phyloP scores from a whole-genome alignment of 1,284 basidiomycete species.

The Ganoderma lingzhi region DNA sequence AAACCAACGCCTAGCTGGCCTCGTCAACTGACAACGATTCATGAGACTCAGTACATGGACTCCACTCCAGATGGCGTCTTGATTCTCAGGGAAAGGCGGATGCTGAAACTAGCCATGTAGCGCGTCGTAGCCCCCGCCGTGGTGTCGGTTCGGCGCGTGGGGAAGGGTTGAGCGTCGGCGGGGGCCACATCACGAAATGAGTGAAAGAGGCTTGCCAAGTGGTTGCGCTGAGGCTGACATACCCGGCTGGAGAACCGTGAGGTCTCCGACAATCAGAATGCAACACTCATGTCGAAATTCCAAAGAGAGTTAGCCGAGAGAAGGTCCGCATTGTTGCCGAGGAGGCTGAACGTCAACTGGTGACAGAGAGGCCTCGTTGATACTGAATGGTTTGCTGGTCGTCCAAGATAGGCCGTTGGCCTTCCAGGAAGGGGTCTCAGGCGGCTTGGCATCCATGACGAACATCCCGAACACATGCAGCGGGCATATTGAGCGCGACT shows the following conservation, averaged over 20 bases:
- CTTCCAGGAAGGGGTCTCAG: neutral
- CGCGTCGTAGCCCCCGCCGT: neutral
- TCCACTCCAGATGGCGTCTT: neutral
- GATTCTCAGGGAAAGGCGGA: neutral
- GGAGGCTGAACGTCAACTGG: slow-evolving; percentile 8
- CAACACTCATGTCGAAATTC: slow-evolving; percentile 19
- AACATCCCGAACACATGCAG: neutral
- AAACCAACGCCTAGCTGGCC: neutral
- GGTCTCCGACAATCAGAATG: slow-evolving; percentile 24
- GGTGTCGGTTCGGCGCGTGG: neutral
- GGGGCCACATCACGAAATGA: neutral
- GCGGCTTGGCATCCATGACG: neutral
- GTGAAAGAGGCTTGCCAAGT: neutral
- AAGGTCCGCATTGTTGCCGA: slow-evolving; percentile 28
- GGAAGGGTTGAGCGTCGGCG: neutral
- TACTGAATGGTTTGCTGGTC: neutral
- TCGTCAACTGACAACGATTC: neutral
- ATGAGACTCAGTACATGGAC: neutral
- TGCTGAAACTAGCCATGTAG: neutral
- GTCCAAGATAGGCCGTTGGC: neutral
- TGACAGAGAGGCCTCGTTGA: neutral
- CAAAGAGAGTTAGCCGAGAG: slow-evolving; percentile 27
- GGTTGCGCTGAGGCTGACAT: slow-evolving; percentile 8
- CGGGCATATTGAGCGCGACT: neutral
- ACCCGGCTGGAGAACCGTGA: slow-evolving; percentile 7